A percentile compares a stretch with the other conserved stretches of the same genome.
These are phyloP conservation scores for Blastobotrys ciferrii DNA, from an alignment of 1,139 yeast species.

Conservation along the genomic window DNA sequence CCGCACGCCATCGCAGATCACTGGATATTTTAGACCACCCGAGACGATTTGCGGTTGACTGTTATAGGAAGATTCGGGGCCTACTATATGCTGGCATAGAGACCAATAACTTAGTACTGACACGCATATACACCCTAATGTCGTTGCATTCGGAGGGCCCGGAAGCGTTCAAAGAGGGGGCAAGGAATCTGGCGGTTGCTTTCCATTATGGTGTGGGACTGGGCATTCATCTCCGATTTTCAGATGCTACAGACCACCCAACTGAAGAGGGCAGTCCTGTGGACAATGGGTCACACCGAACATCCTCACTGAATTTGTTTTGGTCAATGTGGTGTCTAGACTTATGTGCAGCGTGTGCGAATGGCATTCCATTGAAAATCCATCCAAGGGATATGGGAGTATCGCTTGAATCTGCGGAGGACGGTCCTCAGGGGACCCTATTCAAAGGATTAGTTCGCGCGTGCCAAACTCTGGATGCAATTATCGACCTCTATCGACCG, in stretches of 20 bases:
- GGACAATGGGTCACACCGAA: neutral
- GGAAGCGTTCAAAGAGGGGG: conserved; percentile 38
- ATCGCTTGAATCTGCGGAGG: conserved; percentile 29
- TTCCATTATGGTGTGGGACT: conserved; percentile 37
- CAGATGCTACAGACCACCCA: conserved; percentile 17
- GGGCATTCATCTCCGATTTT: conserved; percentile 36
- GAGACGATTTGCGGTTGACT: conserved; percentile 26
- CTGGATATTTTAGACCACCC: conserved; percentile 19
- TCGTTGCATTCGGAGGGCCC: conserved; percentile 35
- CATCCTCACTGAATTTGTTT: conserved; percentile 30
- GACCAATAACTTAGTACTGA: conserved; percentile 40
- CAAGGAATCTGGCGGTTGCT: conserved; percentile 36
- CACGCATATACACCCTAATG: conserved; percentile 35
- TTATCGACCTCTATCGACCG: conserved; percentile 38
- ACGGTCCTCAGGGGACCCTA: conserved; percentile 13
- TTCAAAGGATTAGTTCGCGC: conserved; percentile 6
- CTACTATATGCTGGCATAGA: conserved; percentile 45
- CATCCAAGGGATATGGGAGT: conserved; percentile 36
- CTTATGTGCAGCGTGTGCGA: conserved; percentile 36
- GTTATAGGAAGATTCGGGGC: conserved; percentile 39
- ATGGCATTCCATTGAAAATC: conserved; percentile 36
- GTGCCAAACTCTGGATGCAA: conserved; percentile 27
- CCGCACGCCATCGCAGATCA: conserved; percentile 26
- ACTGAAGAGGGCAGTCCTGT: conserved; percentile 17
- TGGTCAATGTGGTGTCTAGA: conserved; percentile 41